Conservation (phyloP, 1,284 basidiomycete species). For the Puccinia horiana region DNA sequence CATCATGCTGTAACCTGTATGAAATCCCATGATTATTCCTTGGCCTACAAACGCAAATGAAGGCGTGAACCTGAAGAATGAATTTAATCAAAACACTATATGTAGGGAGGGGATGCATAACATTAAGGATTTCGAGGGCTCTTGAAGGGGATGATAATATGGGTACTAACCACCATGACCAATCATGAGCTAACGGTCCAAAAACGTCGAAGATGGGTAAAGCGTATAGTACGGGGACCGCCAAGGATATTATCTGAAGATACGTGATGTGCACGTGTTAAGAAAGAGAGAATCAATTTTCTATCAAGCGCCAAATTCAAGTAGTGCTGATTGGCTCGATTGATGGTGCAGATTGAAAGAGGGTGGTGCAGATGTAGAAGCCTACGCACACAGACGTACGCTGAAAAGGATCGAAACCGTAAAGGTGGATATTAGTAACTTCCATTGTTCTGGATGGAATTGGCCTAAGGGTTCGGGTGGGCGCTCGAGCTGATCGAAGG, state of each 20-base stretch:
- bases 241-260: conserved; percentile 65
- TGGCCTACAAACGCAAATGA: conserved; percentile 88
- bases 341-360: background rate
- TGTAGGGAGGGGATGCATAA: background rate
- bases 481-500: background rate
- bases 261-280: background rate
- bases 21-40: conserved; percentile 97
- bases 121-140: background rate
- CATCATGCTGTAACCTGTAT: conserved; percentile 90
- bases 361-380: conserved; percentile 56
- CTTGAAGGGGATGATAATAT: background rate
- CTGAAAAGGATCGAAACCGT: conserved; percentile 26
- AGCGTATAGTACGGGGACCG: conserved; percentile 86
- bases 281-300: conserved; percentile 16
- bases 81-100: conserved; percentile 26
- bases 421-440: conserved; percentile 32
- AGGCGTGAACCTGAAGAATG: conserved; percentile 69
- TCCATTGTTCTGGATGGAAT: conserved; percentile 35
- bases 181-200: conserved; percentile 70
- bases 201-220: conserved; percentile 86
- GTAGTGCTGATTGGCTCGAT: background rate
- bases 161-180: conserved; percentile 74
- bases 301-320: background rate
- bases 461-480: background rate
- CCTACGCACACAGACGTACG: conserved; percentile 43